phyloP scores from a whole-genome alignment of 139 green algal genomes.

The Desmodesmus armatus region DNA sequence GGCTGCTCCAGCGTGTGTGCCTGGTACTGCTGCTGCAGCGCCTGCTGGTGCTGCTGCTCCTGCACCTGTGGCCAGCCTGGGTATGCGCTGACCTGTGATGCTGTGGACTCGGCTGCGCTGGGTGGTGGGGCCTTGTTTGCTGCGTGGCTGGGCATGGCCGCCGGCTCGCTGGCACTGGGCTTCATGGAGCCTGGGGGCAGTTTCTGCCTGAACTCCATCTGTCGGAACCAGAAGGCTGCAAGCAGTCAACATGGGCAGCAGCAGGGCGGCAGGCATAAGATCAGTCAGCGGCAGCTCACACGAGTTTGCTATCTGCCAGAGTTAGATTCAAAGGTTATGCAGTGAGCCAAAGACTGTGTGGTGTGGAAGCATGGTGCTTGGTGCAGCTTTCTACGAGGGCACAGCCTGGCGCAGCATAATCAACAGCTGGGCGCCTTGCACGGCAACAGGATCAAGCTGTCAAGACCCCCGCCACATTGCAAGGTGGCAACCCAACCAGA shows the following conservation, averaged over 20 bases:
- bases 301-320: background rate
- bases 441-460: too few species aligned
- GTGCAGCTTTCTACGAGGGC: background rate
- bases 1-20: background rate
- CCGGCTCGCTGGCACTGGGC: slow-evolving; percentile 2
- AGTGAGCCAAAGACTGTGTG: background rate
- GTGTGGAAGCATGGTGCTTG: background rate
- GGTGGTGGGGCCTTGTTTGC: background rate
- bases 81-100: slow-evolving; percentile 20
- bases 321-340: background rate
- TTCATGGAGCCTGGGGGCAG: slow-evolving; percentile 8
- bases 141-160: slow-evolving; percentile 13
- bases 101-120: background rate
- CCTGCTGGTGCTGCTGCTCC: slow-evolving; percentile 19
- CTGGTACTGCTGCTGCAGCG: background rate
- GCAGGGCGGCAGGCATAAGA: too few species aligned
- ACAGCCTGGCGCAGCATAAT: background rate
- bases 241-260: background rate
- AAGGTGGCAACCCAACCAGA: too few species aligned
- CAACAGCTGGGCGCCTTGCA: too few species aligned
- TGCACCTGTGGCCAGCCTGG: slow-evolving; percentile 18
- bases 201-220: slow-evolving; percentile 28
- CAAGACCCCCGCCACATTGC: background rate
- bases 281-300: background rate
- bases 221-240: slow-evolving; percentile 40